A percentile compares a stretch with the other conserved stretches of the same genome.
These are phyloP conservation scores for Rutstroemia sydowiana DNA, from an alignment of 2,329 filamentous ascomycete genomes.

Conservation along the genomic window DNA sequence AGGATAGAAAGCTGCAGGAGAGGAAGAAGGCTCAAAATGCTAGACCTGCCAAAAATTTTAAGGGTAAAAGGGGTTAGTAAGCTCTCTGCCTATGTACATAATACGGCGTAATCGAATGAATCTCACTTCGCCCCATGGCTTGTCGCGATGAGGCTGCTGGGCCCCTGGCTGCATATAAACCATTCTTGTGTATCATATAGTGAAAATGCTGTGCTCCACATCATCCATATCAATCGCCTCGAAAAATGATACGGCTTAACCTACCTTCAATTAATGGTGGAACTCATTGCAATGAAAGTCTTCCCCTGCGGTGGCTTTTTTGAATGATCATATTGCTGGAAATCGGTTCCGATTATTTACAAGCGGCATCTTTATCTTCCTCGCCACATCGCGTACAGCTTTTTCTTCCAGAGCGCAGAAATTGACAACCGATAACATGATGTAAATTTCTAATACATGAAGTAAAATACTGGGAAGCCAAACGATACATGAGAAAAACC, in stretches of 20 bases:
- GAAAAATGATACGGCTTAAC: neutral
- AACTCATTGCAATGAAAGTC: too few relatives aligned
- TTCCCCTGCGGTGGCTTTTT: too few relatives aligned
- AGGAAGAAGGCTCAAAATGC: conserved; percentile 81
- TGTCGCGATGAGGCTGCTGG: neutral
- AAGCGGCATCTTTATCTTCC: too few relatives aligned
- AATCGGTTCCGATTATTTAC: too few relatives aligned
- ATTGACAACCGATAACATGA: too few relatives aligned
- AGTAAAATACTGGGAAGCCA: too few relatives aligned
- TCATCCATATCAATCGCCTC: neutral
- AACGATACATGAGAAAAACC: too few relatives aligned
- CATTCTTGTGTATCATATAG: neutral
- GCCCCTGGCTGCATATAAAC: neutral
- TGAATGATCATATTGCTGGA: too few relatives aligned
- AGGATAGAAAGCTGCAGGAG: conserved; percentile 71
- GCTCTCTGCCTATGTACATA: conserved; percentile 11
- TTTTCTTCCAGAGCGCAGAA: too few relatives aligned
- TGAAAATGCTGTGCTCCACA: neutral
- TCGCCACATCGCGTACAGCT: too few relatives aligned
- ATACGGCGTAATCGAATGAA: conserved; percentile 6
- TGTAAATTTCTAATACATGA: too few relatives aligned
- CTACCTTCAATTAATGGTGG: too few relatives aligned
- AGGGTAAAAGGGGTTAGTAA: conserved; percentile 14
- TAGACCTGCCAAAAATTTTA: conserved; percentile 57
- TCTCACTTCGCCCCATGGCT: neutral